Conservation (phyloP, 1,139 yeast species). For the Saccharomyces hybrid region DNA sequence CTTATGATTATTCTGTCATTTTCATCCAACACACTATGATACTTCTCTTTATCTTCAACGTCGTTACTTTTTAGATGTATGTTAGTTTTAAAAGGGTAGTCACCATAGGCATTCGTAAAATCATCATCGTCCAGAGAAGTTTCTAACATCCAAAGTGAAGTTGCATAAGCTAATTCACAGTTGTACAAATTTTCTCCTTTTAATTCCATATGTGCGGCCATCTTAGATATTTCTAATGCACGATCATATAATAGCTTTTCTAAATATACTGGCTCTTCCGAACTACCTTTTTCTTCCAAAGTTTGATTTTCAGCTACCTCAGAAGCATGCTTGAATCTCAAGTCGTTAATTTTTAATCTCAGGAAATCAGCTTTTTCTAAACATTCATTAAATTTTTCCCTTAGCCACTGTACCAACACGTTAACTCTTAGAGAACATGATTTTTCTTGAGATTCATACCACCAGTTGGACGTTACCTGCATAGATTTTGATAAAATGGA, state of each 20-base stretch:
- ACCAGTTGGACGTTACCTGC: constrained; percentile 81
- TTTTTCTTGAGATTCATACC: constrained; percentile 50
- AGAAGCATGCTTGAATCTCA: not conserved
- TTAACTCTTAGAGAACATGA: constrained; percentile 46
- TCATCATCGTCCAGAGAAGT: constrained; percentile 49
- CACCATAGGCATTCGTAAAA: not conserved
- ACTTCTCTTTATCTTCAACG: not conserved
- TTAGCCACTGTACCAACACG: constrained; percentile 84
- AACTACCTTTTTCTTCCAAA: not conserved
- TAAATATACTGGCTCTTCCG: constrained; percentile 43
- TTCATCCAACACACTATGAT: constrained; percentile 42
- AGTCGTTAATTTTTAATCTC: constrained; percentile 19
- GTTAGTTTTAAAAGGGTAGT: not conserved
- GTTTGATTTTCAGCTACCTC: constrained; percentile 5
- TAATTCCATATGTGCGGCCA: constrained; percentile 84
- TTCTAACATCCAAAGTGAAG: constrained; percentile 93
- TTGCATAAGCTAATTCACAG: constrained; percentile 83
- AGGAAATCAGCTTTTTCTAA: constrained; percentile 82
- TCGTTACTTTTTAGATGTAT: not conserved
- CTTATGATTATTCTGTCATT: constrained; percentile 72
- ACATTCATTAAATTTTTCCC: constrained; percentile 82
- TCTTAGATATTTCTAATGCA: constrained; percentile 85
- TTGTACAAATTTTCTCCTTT: constrained; percentile 67
- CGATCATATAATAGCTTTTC: constrained; percentile 86
- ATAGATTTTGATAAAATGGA: constrained; percentile 79